phyloP scores from a whole-genome alignment of 2,329 filamentous ascomycete genomes.

The Colletotrichum higginsianum region DNA sequence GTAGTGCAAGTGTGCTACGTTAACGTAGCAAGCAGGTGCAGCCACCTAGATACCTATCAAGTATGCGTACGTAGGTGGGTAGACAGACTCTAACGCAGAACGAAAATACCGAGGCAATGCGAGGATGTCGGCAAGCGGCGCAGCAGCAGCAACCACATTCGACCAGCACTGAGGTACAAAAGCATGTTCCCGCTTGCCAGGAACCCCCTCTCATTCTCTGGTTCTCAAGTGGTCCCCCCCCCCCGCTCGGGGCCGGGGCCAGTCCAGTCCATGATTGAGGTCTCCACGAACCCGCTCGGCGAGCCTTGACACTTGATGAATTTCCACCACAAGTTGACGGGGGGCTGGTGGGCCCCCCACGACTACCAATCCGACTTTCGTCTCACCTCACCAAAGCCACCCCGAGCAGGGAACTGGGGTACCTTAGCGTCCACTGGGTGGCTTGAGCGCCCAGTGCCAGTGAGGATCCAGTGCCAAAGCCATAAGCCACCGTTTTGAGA shows the following conservation, averaged over 20 bases:
- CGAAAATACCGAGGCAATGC: neutral
- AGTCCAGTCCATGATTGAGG: neutral
- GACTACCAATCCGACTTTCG: constrained; percentile 2
- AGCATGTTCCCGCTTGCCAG: neutral
- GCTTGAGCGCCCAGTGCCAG: constrained; percentile 25
- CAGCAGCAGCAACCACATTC: neutral
- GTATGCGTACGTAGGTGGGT: neutral
- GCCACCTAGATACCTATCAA: neutral
- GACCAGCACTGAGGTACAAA: neutral
- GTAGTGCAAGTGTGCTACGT: constrained; percentile 15
- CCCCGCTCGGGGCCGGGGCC: neutral
- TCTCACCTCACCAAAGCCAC: constrained; percentile 21
- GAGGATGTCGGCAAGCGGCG: neutral
- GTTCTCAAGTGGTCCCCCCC: too few relatives aligned
- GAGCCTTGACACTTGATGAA: constrained; percentile 16
- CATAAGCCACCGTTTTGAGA: constrained; percentile 30
- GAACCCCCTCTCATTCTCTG: too few relatives aligned
- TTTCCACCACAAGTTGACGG: constrained; percentile 20
- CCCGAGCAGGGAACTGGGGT: constrained; percentile 4
- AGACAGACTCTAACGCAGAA: neutral
- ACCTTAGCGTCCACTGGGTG: constrained; percentile 13
- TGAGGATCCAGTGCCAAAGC: constrained; percentile 20
- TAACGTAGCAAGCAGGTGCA: constrained; percentile 9
- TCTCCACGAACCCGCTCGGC: constrained; percentile 11
- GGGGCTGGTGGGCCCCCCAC: constrained; percentile 28